A percentile compares a stretch with the other conserved stretches of the same genome.
These are phyloP conservation scores for Eucalyptus tenuipes DNA, from an alignment of 345 rosid genomes.

Conservation along the genomic window DNA sequence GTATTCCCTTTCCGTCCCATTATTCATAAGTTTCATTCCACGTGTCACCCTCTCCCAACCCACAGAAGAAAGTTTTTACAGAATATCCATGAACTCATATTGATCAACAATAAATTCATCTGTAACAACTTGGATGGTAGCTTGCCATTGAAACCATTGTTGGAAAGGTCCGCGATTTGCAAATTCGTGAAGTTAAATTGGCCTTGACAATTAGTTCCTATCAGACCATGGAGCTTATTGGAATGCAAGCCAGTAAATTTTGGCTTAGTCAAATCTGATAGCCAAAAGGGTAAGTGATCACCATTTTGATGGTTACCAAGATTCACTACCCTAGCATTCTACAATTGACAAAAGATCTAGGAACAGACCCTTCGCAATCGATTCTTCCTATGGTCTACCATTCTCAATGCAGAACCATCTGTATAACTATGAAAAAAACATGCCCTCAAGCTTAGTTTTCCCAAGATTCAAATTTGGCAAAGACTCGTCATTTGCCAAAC, in stretches of 20 bases:
- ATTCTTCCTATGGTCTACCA: background rate
- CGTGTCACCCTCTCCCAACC: background rate
- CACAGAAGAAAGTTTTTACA: background rate
- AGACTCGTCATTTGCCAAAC: background rate
- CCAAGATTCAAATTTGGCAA: background rate
- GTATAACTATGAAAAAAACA: too few relatives aligned
- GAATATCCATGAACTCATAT: background rate
- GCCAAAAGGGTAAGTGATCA: background rate
- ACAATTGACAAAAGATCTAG: background rate
- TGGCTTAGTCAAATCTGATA: background rate
- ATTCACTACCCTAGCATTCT: background rate
- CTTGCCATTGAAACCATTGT: background rate
- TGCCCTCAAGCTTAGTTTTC: background rate
- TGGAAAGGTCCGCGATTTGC: background rate
- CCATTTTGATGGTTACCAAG: background rate
- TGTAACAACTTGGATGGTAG: background rate
- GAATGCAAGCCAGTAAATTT: background rate
- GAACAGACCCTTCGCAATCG: background rate
- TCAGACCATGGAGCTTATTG: background rate
- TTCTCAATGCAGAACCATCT: background rate
- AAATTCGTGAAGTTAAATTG: background rate
- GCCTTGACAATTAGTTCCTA: background rate
- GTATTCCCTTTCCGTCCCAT: background rate
- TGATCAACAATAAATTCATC: background rate
- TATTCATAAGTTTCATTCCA: background rate